Base-by-base conservation (phyloP, 352 stramenopile genomes). In the Pythium periplocum region DNA sequence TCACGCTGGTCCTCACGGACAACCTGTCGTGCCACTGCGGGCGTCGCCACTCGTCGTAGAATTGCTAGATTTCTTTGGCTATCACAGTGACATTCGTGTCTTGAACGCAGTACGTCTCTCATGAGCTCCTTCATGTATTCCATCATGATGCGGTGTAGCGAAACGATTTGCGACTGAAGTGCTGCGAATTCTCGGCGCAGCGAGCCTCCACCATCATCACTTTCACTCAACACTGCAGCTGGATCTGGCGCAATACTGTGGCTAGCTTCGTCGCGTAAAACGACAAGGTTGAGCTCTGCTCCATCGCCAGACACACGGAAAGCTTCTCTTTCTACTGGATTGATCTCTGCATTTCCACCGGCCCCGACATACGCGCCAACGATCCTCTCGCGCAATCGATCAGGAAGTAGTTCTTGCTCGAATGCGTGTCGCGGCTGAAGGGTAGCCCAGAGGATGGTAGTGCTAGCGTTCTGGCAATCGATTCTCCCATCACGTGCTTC, bases 41-140 rank as follows among this genome's bases (percentile, higher is more conserved):
- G 7, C 38, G 12, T 42, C 12, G 38, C 38, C 38, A 12, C 38
- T 12, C 38, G 38, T 42, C 38, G 7, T 12, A 12, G 12, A 42
- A 42, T 42, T 8, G 12, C 38, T 12, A 12, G 38, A 0, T 12
- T 12, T 42, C 12, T 42, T 42, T 1, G 38, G 7, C 7, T 12
- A 12, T 42, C 38, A 12, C 38, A 8, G 7, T 12, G 38, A 42
- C 7, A 12, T 42, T 42, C 38, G 12, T 12, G 38, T 42, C 12
- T 8, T 12, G 12, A 42, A 8, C 43, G 43, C 9, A 30, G 43
- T n/a, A 48, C 17, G 1, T 48, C 43, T 30, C 43, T 11, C 43
- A 48, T 48, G 6, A 48, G 17, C 17, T 48, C 43, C 26, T 6
- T 48, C 43, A 48, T 48, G 10, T 30, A 31, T 31, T 48, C 43